A percentile compares a stretch with the other conserved stretches of the same genome.
Conservation (phyloP, 495 filamentous ascomycete genomes). For the Mycothermus thermophilus region DNA sequence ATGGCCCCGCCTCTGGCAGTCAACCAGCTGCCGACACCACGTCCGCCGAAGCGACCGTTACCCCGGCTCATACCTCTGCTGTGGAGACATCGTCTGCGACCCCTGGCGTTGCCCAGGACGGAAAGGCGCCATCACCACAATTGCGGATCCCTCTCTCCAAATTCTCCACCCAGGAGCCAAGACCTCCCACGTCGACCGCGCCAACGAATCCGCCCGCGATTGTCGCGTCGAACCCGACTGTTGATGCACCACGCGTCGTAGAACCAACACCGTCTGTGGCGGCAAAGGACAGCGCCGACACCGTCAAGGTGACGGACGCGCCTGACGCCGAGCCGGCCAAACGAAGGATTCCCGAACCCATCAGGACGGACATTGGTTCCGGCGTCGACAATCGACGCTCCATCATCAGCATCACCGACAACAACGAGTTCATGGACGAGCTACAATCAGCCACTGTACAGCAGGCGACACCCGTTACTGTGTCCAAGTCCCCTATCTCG, state of each 20-base stretch:
- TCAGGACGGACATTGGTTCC: constrained; percentile 32
- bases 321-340: constrained; percentile 7
- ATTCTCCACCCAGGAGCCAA: constrained; percentile 32
- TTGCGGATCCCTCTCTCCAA: constrained; percentile 33
- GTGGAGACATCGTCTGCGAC: background rate
- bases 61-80: background rate
- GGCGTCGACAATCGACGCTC: constrained; percentile 40
- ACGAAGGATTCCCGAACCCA: constrained; percentile 39
- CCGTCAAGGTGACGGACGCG: constrained; percentile 1
- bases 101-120: background rate
- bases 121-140: constrained; percentile 7
- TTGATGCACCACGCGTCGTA: constrained; percentile 1
- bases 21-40: background rate
- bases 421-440: constrained; percentile 85
- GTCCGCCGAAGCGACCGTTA: too few species aligned
- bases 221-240: constrained; percentile 1
- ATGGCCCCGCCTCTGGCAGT: too few species aligned
- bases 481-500: constrained; percentile 72
- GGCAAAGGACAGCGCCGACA: background rate
- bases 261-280: constrained; percentile 1
- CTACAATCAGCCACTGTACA: constrained; percentile 68
- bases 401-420: constrained; percentile 55
- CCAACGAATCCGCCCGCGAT: constrained; percentile 6
- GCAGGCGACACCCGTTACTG: constrained; percentile 68
- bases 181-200: constrained; percentile 5